Percentiles rank a stretch among this genome's conserved stretches.
These are phyloP conservation scores for Sicyos baderoa DNA, from an alignment of 306 rosid species.

Conservation along the genomic window DNA sequence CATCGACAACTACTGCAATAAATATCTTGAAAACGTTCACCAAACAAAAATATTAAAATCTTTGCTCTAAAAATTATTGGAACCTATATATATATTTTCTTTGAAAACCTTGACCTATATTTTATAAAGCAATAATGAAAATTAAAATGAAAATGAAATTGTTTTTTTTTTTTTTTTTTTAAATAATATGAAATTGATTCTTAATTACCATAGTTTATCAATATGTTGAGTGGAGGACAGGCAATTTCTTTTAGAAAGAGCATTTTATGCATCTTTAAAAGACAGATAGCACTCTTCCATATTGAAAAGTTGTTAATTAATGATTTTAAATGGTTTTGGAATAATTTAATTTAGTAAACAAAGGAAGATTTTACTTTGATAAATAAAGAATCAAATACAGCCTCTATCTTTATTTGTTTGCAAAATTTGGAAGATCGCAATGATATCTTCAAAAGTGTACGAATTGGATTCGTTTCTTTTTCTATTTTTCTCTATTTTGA, in stretches of 20 bases:
- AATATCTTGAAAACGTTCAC: no score
- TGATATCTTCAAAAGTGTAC: background rate
- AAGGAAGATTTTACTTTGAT: background rate
- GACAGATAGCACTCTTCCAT: slow-evolving; percentile 13
- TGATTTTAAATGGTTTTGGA: background rate
- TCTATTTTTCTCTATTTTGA: background rate
- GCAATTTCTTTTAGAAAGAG: slow-evolving; percentile 3
- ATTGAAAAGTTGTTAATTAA: background rate
- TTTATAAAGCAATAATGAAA: background rate
- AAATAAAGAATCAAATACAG: slow-evolving; percentile 2
- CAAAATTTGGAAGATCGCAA: background rate
- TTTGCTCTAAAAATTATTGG: no score
- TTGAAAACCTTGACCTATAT: no score
- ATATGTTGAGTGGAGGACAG: slow-evolving; percentile 3
- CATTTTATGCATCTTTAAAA: slow-evolving; percentile 13
- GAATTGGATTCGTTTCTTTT: background rate
- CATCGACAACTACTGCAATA: no score
- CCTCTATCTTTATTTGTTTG: slow-evolving; percentile 2
- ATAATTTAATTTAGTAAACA: background rate
- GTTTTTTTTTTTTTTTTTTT: no score
- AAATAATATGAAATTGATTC: background rate
- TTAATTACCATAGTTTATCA: background rate
- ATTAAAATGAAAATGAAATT: background rate
- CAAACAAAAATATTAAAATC: no score
- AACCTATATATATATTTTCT: no score